phyloP scores from a whole-genome alignment of 108 stramenopile species.

The Nitzschia sp. region DNA sequence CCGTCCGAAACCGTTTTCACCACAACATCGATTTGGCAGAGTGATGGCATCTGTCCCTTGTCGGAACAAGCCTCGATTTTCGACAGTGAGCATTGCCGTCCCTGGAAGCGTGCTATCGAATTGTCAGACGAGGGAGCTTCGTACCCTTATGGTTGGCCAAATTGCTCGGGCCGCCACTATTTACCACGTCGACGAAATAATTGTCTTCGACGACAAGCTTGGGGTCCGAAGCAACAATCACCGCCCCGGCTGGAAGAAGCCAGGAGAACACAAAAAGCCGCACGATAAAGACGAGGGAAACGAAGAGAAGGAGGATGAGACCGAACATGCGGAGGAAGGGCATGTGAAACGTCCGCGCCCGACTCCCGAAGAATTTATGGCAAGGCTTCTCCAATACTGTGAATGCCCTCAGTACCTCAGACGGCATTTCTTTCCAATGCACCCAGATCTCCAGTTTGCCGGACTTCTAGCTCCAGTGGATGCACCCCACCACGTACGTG shows the following conservation, averaged over 20 bases:
- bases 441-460: conserved; percentile 93
- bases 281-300: conserved; percentile 11
- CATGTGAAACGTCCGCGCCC: conserved; percentile 38
- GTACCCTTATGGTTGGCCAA: conserved; percentile 91
- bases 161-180: conserved; percentile 95
- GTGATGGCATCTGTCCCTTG: conserved; percentile 87
- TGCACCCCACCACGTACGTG: conserved; percentile 96
- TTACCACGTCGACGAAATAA: conserved; percentile 96
- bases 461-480: conserved; percentile 94
- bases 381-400: conserved; percentile 90
- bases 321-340: conserved; percentile 10
- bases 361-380: conserved; percentile 92
- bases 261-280: conserved; percentile 18
- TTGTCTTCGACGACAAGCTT: conserved; percentile 93
- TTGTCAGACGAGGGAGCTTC: conserved; percentile 90
- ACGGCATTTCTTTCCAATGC: conserved; percentile 91
- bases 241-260: conserved; percentile 13
- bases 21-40: conserved; percentile 75
- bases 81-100: conserved; percentile 92
- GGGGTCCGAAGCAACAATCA: conserved; percentile 28
- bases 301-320: conserved; percentile 12
- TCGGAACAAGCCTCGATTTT: conserved; percentile 67
- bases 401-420: conserved; percentile 96
- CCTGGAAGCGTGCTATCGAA: conserved; percentile 93
- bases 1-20: not conserved